phyloP scores from a whole-genome alignment of 768 basidiomycete genomes.

The Filobasidium floriforme region DNA sequence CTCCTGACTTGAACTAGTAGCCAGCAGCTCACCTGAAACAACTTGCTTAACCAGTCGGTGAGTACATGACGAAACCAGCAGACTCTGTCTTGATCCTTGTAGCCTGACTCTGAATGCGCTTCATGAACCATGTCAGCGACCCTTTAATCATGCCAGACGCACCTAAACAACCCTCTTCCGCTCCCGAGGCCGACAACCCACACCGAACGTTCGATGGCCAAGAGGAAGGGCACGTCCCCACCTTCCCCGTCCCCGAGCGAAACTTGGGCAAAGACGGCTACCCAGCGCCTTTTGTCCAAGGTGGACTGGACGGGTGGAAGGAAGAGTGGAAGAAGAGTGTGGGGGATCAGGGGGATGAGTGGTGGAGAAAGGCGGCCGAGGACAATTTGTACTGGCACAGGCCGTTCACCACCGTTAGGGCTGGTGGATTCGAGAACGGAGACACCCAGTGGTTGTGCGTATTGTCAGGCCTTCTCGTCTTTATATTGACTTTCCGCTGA shows the following conservation, averaged over 20 bases:
- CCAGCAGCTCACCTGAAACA: too few species aligned
- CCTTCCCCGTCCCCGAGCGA: conserved; percentile 71
- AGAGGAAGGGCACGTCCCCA: conserved; percentile 33
- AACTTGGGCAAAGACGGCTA: conserved; percentile 53
- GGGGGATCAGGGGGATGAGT: conserved; percentile 68
- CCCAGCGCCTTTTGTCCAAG: conserved; percentile 70
- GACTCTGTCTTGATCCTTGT: background rate
- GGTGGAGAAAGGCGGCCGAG: conserved; percentile 75
- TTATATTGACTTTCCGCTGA: too few species aligned
- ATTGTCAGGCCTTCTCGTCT: background rate
- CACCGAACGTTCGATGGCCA: conserved; percentile 25
- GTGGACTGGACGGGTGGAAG: conserved; percentile 67
- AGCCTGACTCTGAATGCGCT: background rate
- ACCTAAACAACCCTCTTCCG: background rate
- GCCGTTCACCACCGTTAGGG: conserved; percentile 76
- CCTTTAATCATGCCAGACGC: conserved; percentile 4
- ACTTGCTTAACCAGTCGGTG: too few species aligned
- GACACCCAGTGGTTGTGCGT: conserved; percentile 80
- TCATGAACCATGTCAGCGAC: background rate
- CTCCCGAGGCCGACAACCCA: background rate
- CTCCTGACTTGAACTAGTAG: too few species aligned
- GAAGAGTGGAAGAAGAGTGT: conserved; percentile 62
- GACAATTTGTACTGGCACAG: conserved; percentile 78
- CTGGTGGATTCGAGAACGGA: conserved; percentile 73
- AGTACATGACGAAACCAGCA: background rate